Conservation (phyloP, 306 rosid genomes). For the Potentilla sterilis region DNA sequence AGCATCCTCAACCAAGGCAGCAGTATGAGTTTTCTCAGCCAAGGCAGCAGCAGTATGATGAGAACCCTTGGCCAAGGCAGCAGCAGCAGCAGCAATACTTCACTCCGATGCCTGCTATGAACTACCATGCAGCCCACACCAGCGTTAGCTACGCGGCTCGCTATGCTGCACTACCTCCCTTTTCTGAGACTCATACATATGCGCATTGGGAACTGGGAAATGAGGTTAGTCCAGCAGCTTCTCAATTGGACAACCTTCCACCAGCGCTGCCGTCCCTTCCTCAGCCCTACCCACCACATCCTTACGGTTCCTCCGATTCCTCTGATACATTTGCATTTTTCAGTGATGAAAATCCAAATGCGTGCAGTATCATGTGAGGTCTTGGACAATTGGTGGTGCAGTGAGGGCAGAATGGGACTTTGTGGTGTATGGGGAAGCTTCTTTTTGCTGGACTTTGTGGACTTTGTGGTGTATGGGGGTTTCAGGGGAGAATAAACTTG, state of each 20-base stretch:
- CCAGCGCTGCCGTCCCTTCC: not conserved
- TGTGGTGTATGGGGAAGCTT: not conserved
- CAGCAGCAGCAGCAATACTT: conserved; percentile 10
- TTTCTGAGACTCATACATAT: conserved; percentile 32
- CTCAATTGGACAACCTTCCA: conserved; percentile 28
- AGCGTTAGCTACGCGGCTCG: conserved; percentile 40
- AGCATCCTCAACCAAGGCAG: not conserved
- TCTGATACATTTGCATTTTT: conserved; percentile 46
- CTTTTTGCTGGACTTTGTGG: not conserved
- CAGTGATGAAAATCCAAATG: conserved; percentile 85
- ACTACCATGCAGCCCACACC: conserved; percentile 45
- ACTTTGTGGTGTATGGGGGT: not conserved
- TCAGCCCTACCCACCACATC: not conserved
- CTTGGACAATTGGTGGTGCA: not conserved
- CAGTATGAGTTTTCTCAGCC: not conserved
- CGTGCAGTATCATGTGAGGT: conserved; percentile 53
- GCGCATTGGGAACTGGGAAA: conserved; percentile 22
- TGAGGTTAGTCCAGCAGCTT: conserved; percentile 17
- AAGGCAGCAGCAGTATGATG: not conserved
- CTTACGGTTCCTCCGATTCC: conserved; percentile 26
- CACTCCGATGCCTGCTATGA: conserved; percentile 31
- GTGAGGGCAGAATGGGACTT: conserved; percentile 9
- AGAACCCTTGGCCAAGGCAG: not conserved
- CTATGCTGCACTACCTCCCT: conserved; percentile 38
- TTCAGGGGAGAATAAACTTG: not conserved